Evolutionary conservation across 1,284 basidiomycete species (phyloP).

Genomic region (Cystobasidium sp.): DNA sequence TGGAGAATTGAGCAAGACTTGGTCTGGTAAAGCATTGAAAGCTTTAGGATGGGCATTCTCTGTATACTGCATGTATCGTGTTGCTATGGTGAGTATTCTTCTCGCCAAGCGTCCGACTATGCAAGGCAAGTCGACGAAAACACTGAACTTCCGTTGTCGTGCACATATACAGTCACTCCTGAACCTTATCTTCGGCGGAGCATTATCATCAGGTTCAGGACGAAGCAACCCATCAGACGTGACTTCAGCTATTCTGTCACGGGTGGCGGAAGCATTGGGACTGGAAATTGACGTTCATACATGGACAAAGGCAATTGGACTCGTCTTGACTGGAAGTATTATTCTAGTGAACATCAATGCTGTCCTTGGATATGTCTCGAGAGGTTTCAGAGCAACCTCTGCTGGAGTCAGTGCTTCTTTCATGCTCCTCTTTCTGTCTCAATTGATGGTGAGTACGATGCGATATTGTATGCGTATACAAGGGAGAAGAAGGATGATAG

Average conservation of each 20-base stretch:
- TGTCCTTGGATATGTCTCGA: constrained; percentile 57
- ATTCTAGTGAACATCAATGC: constrained; percentile 58
- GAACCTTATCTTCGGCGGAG: constrained; percentile 56
- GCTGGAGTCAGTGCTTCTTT: constrained; percentile 58
- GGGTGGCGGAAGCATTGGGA: constrained; percentile 55
- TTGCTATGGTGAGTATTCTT: constrained; percentile 49
- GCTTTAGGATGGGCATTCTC: constrained; percentile 56
- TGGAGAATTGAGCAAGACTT: constrained; percentile 54
- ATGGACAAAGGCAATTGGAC: constrained; percentile 57
- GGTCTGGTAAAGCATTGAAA: constrained; percentile 55
- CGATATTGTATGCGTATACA: not conserved
- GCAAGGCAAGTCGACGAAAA: not conserved
- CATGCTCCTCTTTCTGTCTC: constrained; percentile 58
- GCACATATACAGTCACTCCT: constrained; percentile 47
- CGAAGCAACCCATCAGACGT: constrained; percentile 49
- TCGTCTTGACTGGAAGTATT: constrained; percentile 57
- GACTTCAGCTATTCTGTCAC: constrained; percentile 52
- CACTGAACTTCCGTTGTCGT: not conserved
- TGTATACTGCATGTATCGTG: constrained; percentile 57
- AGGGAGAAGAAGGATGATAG: not conserved
- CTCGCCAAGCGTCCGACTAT: no score
- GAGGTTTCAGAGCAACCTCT: constrained; percentile 57
- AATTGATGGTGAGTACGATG: constrained; percentile 56
- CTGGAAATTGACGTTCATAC: constrained; percentile 57
- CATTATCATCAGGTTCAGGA: not conserved